A percentile compares a stretch with the other conserved stretches of the same genome.
phyloP scores from a whole-genome alignment of 257 asterid species.

The Scutellaria minor region DNA sequence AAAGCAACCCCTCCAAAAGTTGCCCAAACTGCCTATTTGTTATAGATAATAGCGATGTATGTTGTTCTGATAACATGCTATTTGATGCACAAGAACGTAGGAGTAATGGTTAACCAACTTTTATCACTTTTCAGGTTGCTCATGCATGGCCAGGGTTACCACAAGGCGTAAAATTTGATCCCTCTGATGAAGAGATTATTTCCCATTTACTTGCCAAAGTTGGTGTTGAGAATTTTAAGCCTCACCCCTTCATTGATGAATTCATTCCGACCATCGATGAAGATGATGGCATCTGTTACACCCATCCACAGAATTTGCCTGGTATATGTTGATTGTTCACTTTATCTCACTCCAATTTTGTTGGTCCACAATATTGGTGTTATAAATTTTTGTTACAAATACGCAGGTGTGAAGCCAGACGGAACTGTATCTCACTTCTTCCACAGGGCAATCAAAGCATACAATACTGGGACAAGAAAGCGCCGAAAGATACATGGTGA shows the following conservation, averaged over 20 bases:
- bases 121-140: slow-evolving; percentile 53
- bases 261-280: slow-evolving; percentile 82
- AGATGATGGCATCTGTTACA: slow-evolving; percentile 94
- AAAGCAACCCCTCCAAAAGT: slow-evolving; percentile 84
- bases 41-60: slow-evolving; percentile 86
- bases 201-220: slow-evolving; percentile 86
- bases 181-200: slow-evolving; percentile 84
- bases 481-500: slow-evolving; percentile 85
- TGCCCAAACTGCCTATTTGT: slow-evolving; percentile 81
- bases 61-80: neutral
- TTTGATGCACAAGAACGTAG: neutral
- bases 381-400: neutral
- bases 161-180: slow-evolving; percentile 94
- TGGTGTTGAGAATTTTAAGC: slow-evolving; percentile 49
- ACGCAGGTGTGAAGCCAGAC: slow-evolving; percentile 89
- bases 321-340: slow-evolving; percentile 46
- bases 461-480: slow-evolving; percentile 88
- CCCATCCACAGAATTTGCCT: slow-evolving; percentile 93
- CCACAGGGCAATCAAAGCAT: slow-evolving; percentile 93
- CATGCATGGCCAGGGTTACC: slow-evolving; percentile 98
- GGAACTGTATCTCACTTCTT: slow-evolving; percentile 92
- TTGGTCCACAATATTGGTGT: neutral
- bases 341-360: neutral
- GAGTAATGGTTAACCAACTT: neutral
- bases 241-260: slow-evolving; percentile 86